phyloP scores from a whole-genome alignment of 2,329 filamentous ascomycete species.

The Talaromyces sp. region DNA sequence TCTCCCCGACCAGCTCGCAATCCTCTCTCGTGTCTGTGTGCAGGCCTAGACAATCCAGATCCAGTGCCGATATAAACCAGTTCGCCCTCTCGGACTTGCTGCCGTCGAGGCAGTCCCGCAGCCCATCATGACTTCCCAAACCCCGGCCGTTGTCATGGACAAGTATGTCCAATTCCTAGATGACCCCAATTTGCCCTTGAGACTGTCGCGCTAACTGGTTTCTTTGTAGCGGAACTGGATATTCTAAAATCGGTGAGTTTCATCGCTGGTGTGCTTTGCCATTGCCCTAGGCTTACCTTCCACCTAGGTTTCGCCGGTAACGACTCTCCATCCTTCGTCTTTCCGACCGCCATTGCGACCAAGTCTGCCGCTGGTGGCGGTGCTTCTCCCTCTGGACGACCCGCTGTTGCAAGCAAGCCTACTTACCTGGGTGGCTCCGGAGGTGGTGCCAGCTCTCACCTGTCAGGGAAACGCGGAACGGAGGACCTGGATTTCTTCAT shows the following conservation, averaged over 20 bases:
- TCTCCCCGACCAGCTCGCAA: neutral
- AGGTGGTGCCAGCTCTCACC: conserved; percentile 73
- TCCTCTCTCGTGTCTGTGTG: neutral
- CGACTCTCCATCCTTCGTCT: conserved; percentile 98
- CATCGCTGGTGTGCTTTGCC: conserved; percentile 9
- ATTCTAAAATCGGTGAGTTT: conserved; percentile 89
- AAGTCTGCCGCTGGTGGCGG: conserved; percentile 70
- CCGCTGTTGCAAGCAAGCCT: conserved; percentile 88
- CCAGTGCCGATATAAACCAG: neutral
- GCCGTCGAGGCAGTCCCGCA: conserved; percentile 3
- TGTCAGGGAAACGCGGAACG: conserved; percentile 89
- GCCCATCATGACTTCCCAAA: conserved; percentile 83
- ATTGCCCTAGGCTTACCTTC: conserved; percentile 29
- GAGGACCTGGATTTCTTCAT: conserved; percentile 99
- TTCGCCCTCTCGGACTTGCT: neutral
- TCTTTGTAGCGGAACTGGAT: conserved; percentile 82
- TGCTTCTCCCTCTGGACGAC: conserved; percentile 79
- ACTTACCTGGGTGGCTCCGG: conserved; percentile 90
- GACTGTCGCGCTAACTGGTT: conserved; percentile 14
- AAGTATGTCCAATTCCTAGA: conserved; percentile 65
- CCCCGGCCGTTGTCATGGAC: conserved; percentile 99
- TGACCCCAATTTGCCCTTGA: conserved; percentile 16
- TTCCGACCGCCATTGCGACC: conserved; percentile 96
- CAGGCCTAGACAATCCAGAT: neutral
- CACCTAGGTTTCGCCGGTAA: conserved; percentile 89